phyloP scores from a whole-genome alignment of 768 basidiomycete genomes.

The Pleurotus citrinopileatus region DNA sequence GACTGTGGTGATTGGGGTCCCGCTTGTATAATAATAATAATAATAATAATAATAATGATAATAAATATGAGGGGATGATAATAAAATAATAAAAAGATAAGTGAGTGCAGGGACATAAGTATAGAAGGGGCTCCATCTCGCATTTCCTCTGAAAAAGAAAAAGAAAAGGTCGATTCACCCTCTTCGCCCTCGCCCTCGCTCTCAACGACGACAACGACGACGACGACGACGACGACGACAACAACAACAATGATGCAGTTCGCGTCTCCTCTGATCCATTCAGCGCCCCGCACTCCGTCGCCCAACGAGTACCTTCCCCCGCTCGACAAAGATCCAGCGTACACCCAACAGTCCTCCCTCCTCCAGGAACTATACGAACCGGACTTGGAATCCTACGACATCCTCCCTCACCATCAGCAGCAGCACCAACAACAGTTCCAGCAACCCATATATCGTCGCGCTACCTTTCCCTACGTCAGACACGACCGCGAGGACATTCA shows the following conservation, averaged over 20 bases:
- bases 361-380: conserved; percentile 73
- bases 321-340: conserved; percentile 35
- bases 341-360: conserved; percentile 51
- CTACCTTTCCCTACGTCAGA: conserved; percentile 75
- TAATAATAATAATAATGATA: conserved; percentile 1
- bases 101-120: background rate
- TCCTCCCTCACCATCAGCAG: conserved; percentile 30
- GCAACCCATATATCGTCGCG: conserved; percentile 51
- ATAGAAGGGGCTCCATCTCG: no score
- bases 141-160: no score
- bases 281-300: conserved; percentile 72
- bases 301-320: conserved; percentile 33
- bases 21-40: no score
- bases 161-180: no score
- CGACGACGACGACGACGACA: no score
- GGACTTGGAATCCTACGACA: conserved; percentile 37
- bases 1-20: conserved; percentile 5
- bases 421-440: conserved; percentile 25
- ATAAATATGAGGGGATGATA: background rate
- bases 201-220: no score
- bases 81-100: no score
- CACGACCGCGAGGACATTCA: conserved; percentile 55
- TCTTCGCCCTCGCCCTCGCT: no score
- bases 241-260: no score
- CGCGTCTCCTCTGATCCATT: no score